These are phyloP conservation scores for Diutina pseudorugosa DNA, from an alignment of 1,139 yeast species.

Conservation along the genomic window DNA sequence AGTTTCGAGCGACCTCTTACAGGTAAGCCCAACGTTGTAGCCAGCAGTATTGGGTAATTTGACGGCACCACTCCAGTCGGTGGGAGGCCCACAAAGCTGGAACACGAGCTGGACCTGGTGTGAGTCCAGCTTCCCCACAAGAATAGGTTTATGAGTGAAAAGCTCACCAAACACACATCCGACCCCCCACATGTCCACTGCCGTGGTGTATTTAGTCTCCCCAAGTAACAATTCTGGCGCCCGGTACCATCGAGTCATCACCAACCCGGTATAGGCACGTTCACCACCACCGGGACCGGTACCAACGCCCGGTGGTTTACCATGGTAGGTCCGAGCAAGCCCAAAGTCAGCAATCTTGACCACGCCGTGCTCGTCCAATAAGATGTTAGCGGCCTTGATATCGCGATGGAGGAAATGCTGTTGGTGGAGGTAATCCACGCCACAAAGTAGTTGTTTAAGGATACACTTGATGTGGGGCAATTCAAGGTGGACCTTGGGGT, in stretches of 20 bases:
- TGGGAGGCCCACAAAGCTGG: constrained; percentile 73
- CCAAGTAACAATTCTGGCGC: constrained; percentile 90
- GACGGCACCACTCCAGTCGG: constrained; percentile 54
- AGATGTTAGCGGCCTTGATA: constrained; percentile 27
- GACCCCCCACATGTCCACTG: constrained; percentile 94
- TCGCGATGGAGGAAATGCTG: constrained; percentile 72
- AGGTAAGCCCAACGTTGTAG: constrained; percentile 30
- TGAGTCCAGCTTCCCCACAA: constrained; percentile 78
- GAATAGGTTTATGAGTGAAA: constrained; percentile 67
- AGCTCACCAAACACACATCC: constrained; percentile 95
- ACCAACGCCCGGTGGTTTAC: constrained; percentile 46
- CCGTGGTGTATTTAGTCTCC: constrained; percentile 77
- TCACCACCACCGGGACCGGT: constrained; percentile 42
- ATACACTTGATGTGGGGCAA: constrained; percentile 73
- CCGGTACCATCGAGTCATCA: constrained; percentile 94
- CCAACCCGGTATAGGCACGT: constrained; percentile 73
- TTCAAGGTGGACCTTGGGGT: constrained; percentile 53
- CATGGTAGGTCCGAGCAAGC: constrained; percentile 66
- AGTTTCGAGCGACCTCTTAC: constrained; percentile 42
- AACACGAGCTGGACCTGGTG: constrained; percentile 84
- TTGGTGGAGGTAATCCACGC: constrained; percentile 74
- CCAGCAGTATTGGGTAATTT: constrained; percentile 48
- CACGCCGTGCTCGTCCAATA: background rate
- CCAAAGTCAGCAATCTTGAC: constrained; percentile 4
- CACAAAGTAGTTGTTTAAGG: constrained; percentile 65